Evolutionary conservation across 225 moss, liverwort and hornwort genomes (phyloP).

Genomic region (Bryum argenteum): DNA sequence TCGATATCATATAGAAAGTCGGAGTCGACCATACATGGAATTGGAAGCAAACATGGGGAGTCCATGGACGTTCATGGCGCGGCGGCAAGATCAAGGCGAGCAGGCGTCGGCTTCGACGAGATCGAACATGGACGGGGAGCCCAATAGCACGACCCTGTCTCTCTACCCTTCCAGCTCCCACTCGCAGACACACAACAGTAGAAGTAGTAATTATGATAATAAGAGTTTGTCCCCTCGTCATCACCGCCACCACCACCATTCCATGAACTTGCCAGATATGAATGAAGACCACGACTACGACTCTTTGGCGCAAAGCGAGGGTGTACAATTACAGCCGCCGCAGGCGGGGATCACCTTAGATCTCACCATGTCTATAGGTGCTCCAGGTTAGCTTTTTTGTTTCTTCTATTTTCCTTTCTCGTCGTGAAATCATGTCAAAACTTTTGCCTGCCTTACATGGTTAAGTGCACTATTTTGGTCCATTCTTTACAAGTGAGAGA

Average conservation of each 20-base stretch:
- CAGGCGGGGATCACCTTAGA: constrained; percentile 65
- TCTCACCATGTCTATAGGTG: constrained; percentile 81
- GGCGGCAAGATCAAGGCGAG: constrained; percentile 28
- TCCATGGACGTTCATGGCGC: constrained; percentile 52
- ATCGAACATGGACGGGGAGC: constrained; percentile 37
- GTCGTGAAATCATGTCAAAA: constrained; percentile 21
- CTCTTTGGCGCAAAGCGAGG: constrained; percentile 32
- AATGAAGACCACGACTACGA: constrained; percentile 54
- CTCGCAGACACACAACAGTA: not conserved
- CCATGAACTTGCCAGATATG: constrained; percentile 60
- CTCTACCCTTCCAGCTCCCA: constrained; percentile 51
- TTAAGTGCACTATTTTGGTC: constrained; percentile 33
- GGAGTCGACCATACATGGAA: constrained; percentile 34
- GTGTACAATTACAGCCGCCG: constrained; percentile 41
- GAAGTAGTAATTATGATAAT: not conserved
- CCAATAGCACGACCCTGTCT: constrained; percentile 52
- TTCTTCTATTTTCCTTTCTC: not conserved
- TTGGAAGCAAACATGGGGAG: constrained; percentile 40
- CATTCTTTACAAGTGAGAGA: constrained; percentile 23
- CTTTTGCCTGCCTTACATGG: constrained; percentile 12
- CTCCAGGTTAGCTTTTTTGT: constrained; percentile 47
- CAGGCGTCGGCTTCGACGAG: constrained; percentile 20
- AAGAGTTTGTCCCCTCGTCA: constrained; percentile 37
- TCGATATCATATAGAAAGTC: constrained; percentile 27
- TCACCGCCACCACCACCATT: constrained; percentile 23